Evolutionary conservation across 2,329 filamentous ascomycete genomes (phyloP).

Genomic region (Alternaria tenuissima): DNA sequence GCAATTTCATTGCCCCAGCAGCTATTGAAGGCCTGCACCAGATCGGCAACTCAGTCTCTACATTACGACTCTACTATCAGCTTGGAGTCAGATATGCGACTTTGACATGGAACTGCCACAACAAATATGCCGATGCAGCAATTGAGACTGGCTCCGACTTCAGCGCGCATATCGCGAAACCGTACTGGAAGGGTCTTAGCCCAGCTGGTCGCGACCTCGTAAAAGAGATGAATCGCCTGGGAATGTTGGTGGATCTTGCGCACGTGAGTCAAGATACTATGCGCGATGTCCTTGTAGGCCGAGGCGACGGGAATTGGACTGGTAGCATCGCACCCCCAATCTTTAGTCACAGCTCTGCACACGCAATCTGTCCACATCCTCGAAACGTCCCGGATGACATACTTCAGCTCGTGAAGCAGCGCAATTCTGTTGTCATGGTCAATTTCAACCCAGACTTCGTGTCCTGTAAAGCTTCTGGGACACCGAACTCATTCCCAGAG

Average conservation of each 20-base stretch:
- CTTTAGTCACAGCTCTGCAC: conserved; percentile 86
- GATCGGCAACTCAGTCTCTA: conserved; percentile 83
- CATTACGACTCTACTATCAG: conserved; percentile 76
- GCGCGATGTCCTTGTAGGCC: conserved; percentile 77
- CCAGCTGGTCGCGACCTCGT: conserved; percentile 73
- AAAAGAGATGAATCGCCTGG: conserved; percentile 90
- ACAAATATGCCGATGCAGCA: conserved; percentile 86
- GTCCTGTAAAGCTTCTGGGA: conserved; percentile 70
- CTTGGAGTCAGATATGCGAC: conserved; percentile 89
- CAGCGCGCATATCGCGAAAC: conserved; percentile 55
- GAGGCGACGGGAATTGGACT: conserved; percentile 62
- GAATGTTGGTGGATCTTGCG: conserved; percentile 90
- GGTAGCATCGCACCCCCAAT: conserved; percentile 84
- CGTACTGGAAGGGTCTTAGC: conserved; percentile 77
- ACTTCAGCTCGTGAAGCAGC: conserved; percentile 75
- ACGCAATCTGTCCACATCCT: conserved; percentile 83
- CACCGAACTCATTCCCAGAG: conserved; percentile 71
- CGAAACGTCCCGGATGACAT: conserved; percentile 90
- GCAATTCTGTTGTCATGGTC: conserved; percentile 84
- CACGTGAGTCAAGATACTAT: conserved; percentile 84
- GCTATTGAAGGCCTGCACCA: conserved; percentile 77
- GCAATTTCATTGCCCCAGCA: conserved; percentile 47
- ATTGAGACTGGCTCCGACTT: conserved; percentile 62
- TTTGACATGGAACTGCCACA: conserved; percentile 93
- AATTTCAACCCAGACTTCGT: conserved; percentile 88